Evolutionary conservation across 192 early-diverging fungal genomes (phyloP), one percentile per base, ranked within the genome.

Genomic region (Dimargaris verticillata): DNA sequence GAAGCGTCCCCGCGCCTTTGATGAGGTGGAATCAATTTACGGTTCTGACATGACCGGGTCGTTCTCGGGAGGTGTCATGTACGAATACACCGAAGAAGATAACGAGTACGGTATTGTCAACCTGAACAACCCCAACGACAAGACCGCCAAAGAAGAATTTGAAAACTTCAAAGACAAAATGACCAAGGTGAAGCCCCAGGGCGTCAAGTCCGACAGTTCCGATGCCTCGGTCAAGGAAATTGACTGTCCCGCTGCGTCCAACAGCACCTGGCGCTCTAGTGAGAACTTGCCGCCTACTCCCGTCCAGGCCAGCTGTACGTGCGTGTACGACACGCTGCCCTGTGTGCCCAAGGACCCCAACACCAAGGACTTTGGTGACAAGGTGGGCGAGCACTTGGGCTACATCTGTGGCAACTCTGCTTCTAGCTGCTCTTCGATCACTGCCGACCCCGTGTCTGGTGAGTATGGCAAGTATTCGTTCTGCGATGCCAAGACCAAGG

Each of bases 91-190:
- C 14, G 77, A 89, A 58, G 85, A 89, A 65, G 69, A 70, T 66
- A 89, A 89, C 66, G 66, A 78, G 26, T 89, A 89, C 66, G 85
- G 87, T 0, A 66, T 89, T 6, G 83, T 89, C 53, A 66, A 72
- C 25, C 66, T 87, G 61, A 60, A 67, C 44, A 68, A 69, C 48
- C 68, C 68, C 43, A 74, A 63, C 28, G 66, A 66, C 0, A 68
- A 58, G 12, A 72, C 54, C 43, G 66, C 71, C 62, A 65, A 80
- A 15, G 67, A 63, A 0, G 84, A 88, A 62, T 88, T 80, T 66
- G 70, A 64, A 61, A 78, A 82, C 64, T 72, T 88, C 42, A 78
- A 83, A 61, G 72, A 70, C 17, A 68, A 64, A 10, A 66, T 86
- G 61, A 65, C 70, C 17, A 64, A 68, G 12, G 74, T 72, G 28